Evolutionary conservation across 2,329 filamentous ascomycete species (phyloP), one percentile per base, ranked within the genome.

Genomic region (Macrophomina phaseolina): DNA sequence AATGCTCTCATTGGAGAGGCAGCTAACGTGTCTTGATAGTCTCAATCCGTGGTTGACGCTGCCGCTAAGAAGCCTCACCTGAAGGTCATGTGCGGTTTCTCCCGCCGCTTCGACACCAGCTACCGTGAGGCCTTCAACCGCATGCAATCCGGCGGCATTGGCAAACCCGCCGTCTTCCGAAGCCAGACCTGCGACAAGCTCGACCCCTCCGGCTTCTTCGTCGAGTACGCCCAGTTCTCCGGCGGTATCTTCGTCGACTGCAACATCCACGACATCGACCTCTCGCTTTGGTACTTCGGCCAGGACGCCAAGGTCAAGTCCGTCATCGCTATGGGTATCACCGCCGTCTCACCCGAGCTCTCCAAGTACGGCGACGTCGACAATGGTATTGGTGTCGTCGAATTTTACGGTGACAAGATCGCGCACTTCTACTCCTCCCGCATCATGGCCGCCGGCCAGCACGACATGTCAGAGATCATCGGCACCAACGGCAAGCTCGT

Each of bases 161-260:
- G 89, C 5, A 80, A 83, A 0, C 85, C 87, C 1, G 83, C 84
- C 8, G 81, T 91, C 51, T 81, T 91, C 71, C 86, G 88, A 70
- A 86, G 83, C 53, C 89, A 91, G 76, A 91, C 88, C 0, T 90
- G 87, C 77, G 88, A 91, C 77, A 89, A 87, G 74, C 83, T 86
- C 66, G 87, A 90, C 67, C 86, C 87, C 0, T 83, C 82, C 0
- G 88, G 88, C 53, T 91, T 90, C 82, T 91, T 90, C 75, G 87
- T 91, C 65, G 81, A 84, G 28, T 91, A 91, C 76, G 87, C 89
- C 12, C 81, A 87, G 71, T 88, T 86, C 77, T 85, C 81, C 1
- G 89, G 89, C 40, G 89, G 89, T 28, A 90, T 91, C 74, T 91
- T 91, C 71, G 89, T 91, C 67, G 89, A 91, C 80, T 89, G 87